Evolutionary conservation across 257 asterid genomes (phyloP).

Genomic region (Primulina eburnea): DNA sequence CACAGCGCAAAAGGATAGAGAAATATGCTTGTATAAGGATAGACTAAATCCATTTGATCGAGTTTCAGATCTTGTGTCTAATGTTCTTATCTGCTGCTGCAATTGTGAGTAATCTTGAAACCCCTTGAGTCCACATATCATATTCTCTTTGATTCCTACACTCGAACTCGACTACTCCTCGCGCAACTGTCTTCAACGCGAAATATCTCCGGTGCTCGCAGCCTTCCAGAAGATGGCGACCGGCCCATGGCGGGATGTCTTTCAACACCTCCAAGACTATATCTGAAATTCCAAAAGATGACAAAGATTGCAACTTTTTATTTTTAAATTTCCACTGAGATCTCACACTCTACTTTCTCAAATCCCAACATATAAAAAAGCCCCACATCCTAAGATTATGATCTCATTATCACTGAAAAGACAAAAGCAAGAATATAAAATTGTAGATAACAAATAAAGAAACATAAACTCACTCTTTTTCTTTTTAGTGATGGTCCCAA

Average conservation of each 20-base stretch:
- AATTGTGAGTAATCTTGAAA: conserved; percentile 66
- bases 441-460: not conserved
- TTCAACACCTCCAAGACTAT: conserved; percentile 72
- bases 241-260: conserved; percentile 91
- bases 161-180: conserved; percentile 91
- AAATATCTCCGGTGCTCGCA: conserved; percentile 76
- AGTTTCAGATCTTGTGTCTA: conserved; percentile 43
- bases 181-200: conserved; percentile 62
- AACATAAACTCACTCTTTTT: conserved; percentile 75
- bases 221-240: conserved; percentile 90
- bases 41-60: not conserved
- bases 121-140: conserved; percentile 96
- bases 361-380: conserved; percentile 62
- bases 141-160: conserved; percentile 78
- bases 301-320: conserved; percentile 34
- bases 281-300: conserved; percentile 48
- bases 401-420: conserved; percentile 49
- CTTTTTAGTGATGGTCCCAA: conserved; percentile 99
- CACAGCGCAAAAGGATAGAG: conserved; percentile 19
- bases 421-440: conserved; percentile 30
- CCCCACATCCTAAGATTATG: conserved; percentile 55
- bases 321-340: conserved; percentile 22
- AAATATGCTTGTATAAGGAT: conserved; percentile 19
- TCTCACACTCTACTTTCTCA: conserved; percentile 56
- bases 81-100: conserved; percentile 76